Evolutionary conservation across 2,329 filamentous ascomycete species (phyloP), one percentile per base, ranked within the genome.

Genomic region (Atkinsonella hypoxylon): DNA sequence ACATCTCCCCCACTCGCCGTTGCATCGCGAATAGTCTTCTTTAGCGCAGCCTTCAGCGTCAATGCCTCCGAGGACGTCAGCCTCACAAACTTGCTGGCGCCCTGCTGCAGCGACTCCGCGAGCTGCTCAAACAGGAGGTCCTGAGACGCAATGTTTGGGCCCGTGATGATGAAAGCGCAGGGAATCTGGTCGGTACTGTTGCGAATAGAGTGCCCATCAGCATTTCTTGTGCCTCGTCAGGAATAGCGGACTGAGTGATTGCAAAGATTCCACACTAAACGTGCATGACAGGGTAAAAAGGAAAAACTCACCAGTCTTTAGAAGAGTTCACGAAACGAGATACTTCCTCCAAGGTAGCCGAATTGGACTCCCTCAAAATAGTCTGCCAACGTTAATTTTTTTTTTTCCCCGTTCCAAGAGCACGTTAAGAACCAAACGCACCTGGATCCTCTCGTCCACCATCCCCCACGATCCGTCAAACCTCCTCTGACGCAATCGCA

Each of bases 131-230:
- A 89, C n/a, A 90, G 73, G 12, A 85, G 71, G 41, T 81, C 78
- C 63, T 89, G 85, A 1, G 84, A 85, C 36, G 85, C 82, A 57
- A 89, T 84, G 56, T 87, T 89, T 8, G 87, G 85, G 0, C 87
- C 88, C 9, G 85, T 86, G 52, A 88, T 77, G 57, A 91, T 81
- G 57, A 91, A 83, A 2, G 79, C 84, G 8, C 83, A 78, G 0
- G 84, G 81, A 39, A 88, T 76, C 61, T 76, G 78, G 45, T 70
- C 68, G 40, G 62, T 60, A 54, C 67, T 68, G 9, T 40, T 20
- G 4, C 9, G 22, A 11, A 48, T n/a, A n/a, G n/a, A n/a, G n/a
- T n/a, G n/a, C n/a, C n/a, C n/a, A n/a, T n/a, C n/a, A n/a, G n/a
- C n/a, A n/a, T n/a, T n/a, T n/a, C n/a, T n/a, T n/a, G n/a, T n/a